Evolutionary conservation across 2,329 filamentous ascomycete species (phyloP).

Genomic region (Exophiala bonariae): DNA sequence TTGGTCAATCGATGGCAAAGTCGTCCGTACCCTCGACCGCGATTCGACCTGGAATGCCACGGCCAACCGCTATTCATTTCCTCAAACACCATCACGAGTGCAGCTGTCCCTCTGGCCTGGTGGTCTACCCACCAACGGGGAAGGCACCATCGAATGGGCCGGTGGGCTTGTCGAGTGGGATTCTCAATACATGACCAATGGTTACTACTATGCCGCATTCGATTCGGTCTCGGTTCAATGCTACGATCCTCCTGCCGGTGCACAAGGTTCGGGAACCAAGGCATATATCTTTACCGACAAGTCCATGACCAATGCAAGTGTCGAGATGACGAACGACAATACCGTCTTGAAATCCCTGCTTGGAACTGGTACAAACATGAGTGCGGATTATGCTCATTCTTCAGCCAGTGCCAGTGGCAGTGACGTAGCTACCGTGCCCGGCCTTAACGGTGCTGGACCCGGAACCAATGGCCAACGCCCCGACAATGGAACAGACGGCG

Average conservation of each 20-base stretch:
- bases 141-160: conserved; percentile 88
- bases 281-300: conserved; percentile 74
- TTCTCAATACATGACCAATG: conserved; percentile 75
- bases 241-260: conserved; percentile 77
- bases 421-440: conserved; percentile 45
- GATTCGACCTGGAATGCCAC: conserved; percentile 84
- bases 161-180: conserved; percentile 90
- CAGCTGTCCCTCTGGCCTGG: conserved; percentile 97
- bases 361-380: conserved; percentile 77
- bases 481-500: conserved; percentile 31
- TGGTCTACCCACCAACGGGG: conserved; percentile 72
- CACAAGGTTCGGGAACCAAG: conserved; percentile 57
- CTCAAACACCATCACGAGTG: conserved; percentile 86
- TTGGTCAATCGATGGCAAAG: conserved; percentile 82
- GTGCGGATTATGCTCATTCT: conserved; percentile 45
- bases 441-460: conserved; percentile 53
- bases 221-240: conserved; percentile 79
- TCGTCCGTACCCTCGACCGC: conserved; percentile 72
- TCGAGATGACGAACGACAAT: conserved; percentile 71
- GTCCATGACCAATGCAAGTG: conserved; percentile 70
- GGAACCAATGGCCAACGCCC: conserved; percentile 32
- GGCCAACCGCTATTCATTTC: conserved; percentile 77
- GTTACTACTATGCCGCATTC: conserved; percentile 86
- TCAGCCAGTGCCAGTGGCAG: conserved; percentile 34
- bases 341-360: conserved; percentile 77